phyloP scores from a whole-genome alignment of 176 grass and related monocot genomes.

The Hordeum vulgare region MorexV3_pseudomolecules_assembly NC_058520.1:7628074-7628573 shows the following conservation, averaged over 20 bases:
- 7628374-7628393: neutral
- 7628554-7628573: neutral
- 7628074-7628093: slow-evolving; percentile 3
- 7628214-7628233: slow-evolving; percentile 3
- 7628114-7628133: neutral
- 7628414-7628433: neutral
- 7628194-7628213: neutral
- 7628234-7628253: slow-evolving; percentile 13
- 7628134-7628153: neutral
- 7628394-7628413: neutral
- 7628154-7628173: neutral
- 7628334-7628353: neutral
- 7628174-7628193: neutral
- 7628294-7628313: neutral
- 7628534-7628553: neutral
- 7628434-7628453: neutral
- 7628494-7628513: neutral
- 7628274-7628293: neutral
- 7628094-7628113: neutral
- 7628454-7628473: neutral
- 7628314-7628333: neutral
- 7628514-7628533: neutral
- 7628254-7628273: slow-evolving; percentile 16
- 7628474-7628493: neutral
- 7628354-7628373: neutral